phyloP scores from a whole-genome alignment of 73 alveolate genomes.

The Tetrahymena malaccensis region DNA sequence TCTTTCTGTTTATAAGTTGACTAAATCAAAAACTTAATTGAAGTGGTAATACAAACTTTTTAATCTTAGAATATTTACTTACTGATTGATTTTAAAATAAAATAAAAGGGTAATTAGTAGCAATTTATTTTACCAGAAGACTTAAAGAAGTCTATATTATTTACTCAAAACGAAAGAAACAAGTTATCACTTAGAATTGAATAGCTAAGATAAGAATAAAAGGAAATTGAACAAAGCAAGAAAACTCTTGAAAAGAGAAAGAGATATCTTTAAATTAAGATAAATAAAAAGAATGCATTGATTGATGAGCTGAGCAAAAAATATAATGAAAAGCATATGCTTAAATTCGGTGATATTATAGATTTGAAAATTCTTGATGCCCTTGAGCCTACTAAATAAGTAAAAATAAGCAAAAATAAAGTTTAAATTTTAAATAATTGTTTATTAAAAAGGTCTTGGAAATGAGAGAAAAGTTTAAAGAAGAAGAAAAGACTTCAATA shows the following conservation, averaged over 20 bases:
- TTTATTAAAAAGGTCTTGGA: constrained; percentile 8
- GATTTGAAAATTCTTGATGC: constrained; percentile 75
- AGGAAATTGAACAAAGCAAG: constrained; percentile 56
- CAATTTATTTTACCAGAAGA: constrained; percentile 4
- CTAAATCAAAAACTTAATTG: constrained; percentile 52
- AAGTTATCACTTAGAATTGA: constrained; percentile 61
- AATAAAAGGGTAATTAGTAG: not conserved
- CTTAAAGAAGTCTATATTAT: constrained; percentile 54
- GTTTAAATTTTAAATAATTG: not conserved
- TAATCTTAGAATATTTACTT: not conserved
- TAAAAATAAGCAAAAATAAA: not conserved
- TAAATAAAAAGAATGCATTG: constrained; percentile 51
- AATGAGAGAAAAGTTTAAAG: constrained; percentile 35
- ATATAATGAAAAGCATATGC: constrained; percentile 73
- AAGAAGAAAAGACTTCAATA: constrained; percentile 37
- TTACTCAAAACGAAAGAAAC: constrained; percentile 61
- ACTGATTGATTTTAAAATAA: not conserved
- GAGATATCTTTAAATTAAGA: constrained; percentile 54
- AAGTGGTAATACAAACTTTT: not conserved
- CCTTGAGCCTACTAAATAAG: constrained; percentile 43
- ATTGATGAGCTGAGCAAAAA: constrained; percentile 66
- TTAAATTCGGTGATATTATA: constrained; percentile 68
- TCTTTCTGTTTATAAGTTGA: constrained; percentile 54
- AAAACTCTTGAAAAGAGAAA: constrained; percentile 44
- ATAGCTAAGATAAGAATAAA: constrained; percentile 38